phyloP scores from a whole-genome alignment of 2,329 filamentous ascomycete genomes.

The Hawksworthiomyces lignivorus region DNA sequence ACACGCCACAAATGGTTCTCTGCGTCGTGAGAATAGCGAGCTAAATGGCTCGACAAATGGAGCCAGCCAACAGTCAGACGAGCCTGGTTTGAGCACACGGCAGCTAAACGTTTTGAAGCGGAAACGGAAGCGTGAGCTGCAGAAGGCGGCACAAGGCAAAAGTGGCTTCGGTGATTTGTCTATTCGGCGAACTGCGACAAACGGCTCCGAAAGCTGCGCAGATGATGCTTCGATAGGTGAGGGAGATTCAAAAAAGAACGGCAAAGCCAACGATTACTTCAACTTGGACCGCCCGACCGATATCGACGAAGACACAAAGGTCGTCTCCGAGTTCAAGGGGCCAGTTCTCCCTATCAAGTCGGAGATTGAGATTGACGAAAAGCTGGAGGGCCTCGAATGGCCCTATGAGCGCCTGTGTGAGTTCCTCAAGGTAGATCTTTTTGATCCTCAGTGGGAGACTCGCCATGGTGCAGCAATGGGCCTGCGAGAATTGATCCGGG shows the following conservation, averaged over 20 bases:
- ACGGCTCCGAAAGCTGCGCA: constrained; percentile 52
- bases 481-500: constrained; percentile 79
- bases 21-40: constrained; percentile 1
- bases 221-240: constrained; percentile 51
- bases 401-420: constrained; percentile 91
- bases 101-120: constrained; percentile 93
- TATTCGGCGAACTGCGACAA: constrained; percentile 53
- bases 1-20: constrained; percentile 14
- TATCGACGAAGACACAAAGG: constrained; percentile 81
- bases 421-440: constrained; percentile 86
- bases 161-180: constrained; percentile 84
- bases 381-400: constrained; percentile 78
- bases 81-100: constrained; percentile 74
- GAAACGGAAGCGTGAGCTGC: constrained; percentile 84
- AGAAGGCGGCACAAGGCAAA: constrained; percentile 79
- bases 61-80: constrained; percentile 33
- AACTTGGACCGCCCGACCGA: constrained; percentile 71
- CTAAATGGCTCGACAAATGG: not conserved
- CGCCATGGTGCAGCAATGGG: constrained; percentile 95
- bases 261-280: constrained; percentile 75
- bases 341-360: constrained; percentile 74
- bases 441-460: constrained; percentile 90
- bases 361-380: constrained; percentile 69
- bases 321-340: constrained; percentile 94
- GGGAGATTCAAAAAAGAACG: constrained; percentile 50